These are phyloP conservation scores for Aspergillus spinulosporus DNA, from an alignment of 2,329 filamentous ascomycete genomes.

Conservation along the genomic window DNA sequence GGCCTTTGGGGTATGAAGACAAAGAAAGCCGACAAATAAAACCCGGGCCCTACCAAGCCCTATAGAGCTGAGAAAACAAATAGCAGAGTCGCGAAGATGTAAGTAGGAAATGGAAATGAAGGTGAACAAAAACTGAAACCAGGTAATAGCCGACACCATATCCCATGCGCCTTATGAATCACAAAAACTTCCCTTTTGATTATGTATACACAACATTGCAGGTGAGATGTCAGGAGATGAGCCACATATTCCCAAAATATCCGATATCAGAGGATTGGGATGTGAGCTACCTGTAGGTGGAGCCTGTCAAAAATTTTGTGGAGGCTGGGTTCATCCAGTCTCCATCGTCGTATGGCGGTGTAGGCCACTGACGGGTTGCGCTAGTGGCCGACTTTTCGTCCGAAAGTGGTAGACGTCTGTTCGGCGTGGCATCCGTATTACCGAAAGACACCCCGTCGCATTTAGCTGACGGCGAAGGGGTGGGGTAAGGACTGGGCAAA, in stretches of 20 bases:
- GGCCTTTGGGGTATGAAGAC: slow-evolving; percentile 43
- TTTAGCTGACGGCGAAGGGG: slow-evolving; percentile 77
- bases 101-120: too few relatives aligned
- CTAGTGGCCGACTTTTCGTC: slow-evolving; percentile 56
- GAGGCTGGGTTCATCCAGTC: slow-evolving; percentile 86
- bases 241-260: slow-evolving; percentile 1
- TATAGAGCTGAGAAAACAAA: slow-evolving; percentile 22
- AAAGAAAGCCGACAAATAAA: slow-evolving; percentile 27
- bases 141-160: slow-evolving; percentile 27
- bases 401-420: slow-evolving; percentile 60
- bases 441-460: slow-evolving; percentile 74
- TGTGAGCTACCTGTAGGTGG: slow-evolving; percentile 36
- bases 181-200: slow-evolving; percentile 23
- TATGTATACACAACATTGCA: slow-evolving; percentile 22
- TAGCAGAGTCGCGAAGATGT: too few relatives aligned
- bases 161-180: slow-evolving; percentile 34
- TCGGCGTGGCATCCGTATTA: slow-evolving; percentile 48
- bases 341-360: slow-evolving; percentile 88
- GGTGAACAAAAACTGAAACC: slow-evolving; percentile 23
- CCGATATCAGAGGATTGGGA: not conserved
- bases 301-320: slow-evolving; percentile 73
- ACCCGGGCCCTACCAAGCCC: slow-evolving; percentile 26
- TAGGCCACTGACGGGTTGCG: slow-evolving; percentile 77
- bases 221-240: slow-evolving; percentile 20
- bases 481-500: slow-evolving; percentile 60